Percentiles rank a stretch among this genome's conserved stretches.
Evolutionary conservation across 176 grass and related monocot genomes (phyloP).

Genomic region (Aegilops sharonensis): DNA sequence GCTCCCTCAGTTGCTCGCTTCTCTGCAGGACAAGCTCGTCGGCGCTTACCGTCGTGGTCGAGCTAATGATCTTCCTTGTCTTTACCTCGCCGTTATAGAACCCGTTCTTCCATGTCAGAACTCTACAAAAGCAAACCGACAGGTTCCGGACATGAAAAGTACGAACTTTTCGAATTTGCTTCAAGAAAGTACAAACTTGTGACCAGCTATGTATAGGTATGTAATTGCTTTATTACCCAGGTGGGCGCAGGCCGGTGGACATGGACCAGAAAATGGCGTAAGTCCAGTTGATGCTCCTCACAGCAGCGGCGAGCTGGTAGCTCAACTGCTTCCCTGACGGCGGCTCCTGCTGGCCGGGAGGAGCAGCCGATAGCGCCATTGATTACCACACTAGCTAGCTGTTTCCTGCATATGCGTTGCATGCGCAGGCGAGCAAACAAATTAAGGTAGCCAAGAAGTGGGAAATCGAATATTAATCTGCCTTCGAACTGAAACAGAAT

Average conservation of each 20-base stretch:
- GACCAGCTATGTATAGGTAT: too few relatives aligned
- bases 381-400: not conserved
- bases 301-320: constrained; percentile 61
- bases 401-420: not conserved
- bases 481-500: too few relatives aligned
- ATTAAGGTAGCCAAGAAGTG: too few relatives aligned
- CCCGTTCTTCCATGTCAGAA: constrained; percentile 65
- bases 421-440: not conserved
- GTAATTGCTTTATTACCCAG: constrained; percentile 41
- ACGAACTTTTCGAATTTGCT: not conserved
- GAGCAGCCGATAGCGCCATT: not conserved
- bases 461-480: too few relatives aligned
- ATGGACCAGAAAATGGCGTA: constrained; percentile 88
- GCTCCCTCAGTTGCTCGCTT: constrained; percentile 76
- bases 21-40: constrained; percentile 63
- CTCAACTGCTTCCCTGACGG: constrained; percentile 25
- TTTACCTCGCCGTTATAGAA: constrained; percentile 95
- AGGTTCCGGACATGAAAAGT: not conserved
- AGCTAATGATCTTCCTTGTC: constrained; percentile 69
- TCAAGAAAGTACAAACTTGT: not conserved
- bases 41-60: constrained; percentile 22
- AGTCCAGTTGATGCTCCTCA: constrained; percentile 73
- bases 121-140: constrained; percentile 17
- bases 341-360: not conserved
- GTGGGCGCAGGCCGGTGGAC: constrained; percentile 29